Percentiles rank a stretch among this genome's conserved stretches.
These are phyloP conservation scores for Akanthomyces lecanii DNA, from an alignment of 2,329 filamentous ascomycete species.

Conservation along the genomic window DNA sequence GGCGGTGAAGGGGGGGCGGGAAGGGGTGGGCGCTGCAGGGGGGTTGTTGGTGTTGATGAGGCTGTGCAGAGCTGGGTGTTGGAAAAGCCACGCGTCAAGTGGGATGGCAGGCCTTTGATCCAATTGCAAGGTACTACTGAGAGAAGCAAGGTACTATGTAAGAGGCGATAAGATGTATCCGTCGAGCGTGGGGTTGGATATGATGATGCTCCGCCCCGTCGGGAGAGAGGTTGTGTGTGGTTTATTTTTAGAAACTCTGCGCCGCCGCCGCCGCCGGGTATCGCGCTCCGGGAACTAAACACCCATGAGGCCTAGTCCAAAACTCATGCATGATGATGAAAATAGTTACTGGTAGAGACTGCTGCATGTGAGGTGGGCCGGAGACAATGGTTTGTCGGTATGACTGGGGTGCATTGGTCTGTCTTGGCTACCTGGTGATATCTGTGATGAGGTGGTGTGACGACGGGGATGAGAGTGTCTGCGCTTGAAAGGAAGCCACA, in stretches of 20 bases:
- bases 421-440: too few relatives aligned
- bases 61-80: neutral
- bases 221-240: neutral
- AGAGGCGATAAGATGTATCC: neutral
- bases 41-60: too few relatives aligned
- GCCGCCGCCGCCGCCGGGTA: neutral
- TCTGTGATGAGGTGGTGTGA: too few relatives aligned
- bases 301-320: too few relatives aligned
- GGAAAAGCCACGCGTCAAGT: constrained; percentile 1
- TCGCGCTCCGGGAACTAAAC: constrained; percentile 5
- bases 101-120: neutral
- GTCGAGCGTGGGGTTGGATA: neutral
- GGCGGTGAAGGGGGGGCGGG: neutral
- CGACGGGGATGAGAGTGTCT: too few relatives aligned
- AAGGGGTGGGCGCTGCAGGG: too few relatives aligned
- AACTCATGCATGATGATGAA: too few relatives aligned
- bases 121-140: neutral
- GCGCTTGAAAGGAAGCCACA: too few relatives aligned
- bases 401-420: too few relatives aligned
- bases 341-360: neutral
- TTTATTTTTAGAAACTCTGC: constrained; percentile 3
- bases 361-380: neutral
- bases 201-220: neutral
- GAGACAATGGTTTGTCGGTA: too few relatives aligned
- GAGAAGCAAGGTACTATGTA: neutral